Base-by-base conservation (phyloP, 2,329 filamentous ascomycete genomes). In the Paraphoma sp. region DNA sequence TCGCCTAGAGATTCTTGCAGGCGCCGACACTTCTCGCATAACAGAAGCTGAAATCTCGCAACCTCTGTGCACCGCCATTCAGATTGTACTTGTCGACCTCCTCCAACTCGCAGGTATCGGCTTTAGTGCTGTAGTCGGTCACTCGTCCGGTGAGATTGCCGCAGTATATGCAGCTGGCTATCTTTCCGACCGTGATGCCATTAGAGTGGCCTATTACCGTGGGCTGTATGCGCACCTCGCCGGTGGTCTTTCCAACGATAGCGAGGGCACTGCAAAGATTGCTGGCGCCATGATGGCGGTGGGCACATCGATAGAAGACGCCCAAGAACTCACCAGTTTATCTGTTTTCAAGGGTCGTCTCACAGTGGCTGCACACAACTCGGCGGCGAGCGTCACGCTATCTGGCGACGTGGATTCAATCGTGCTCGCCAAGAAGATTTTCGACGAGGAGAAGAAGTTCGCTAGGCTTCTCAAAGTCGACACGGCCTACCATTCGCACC, bases 401-500 rank as follows among this genome's bases (percentile, higher is more conserved):
- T 81, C 80, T 8, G 82, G 82, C 0, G 77, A 82, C 53, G 53
- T 40, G 0, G 66, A 72, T 51, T 76, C 75, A 1, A 72, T 83
- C 6, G 62, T 72, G 0, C 63, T 74, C 44, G 57, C 76, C 3
- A 45, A 3, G 60, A 74, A 55, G 71, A 69, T 6, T 0, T 57
- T 83, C 0, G 64, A 76, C 1, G 64, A 71, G 3, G 62, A 76
- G 16, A 64, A 72, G 3, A 70, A 74, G 6, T 83, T 83, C 56
- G 72, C 68, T 2, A 69, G 78, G 1, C 56, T 68, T 14, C 74
- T 84, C 2, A 36, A 45, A 10, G 79, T 81, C 1, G 76, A 79
- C 28, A 72, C 67, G 10, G 81, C 81, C 0, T 83, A 82, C 50
- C 81, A 83, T 54, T 81, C 78, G 0, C 72, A 75, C 33, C 79